Percentiles rank a stretch among this genome's conserved stretches.
Conservation (phyloP, 192 early-diverging fungal genomes). For the Backusella tarrabulga region DNA sequence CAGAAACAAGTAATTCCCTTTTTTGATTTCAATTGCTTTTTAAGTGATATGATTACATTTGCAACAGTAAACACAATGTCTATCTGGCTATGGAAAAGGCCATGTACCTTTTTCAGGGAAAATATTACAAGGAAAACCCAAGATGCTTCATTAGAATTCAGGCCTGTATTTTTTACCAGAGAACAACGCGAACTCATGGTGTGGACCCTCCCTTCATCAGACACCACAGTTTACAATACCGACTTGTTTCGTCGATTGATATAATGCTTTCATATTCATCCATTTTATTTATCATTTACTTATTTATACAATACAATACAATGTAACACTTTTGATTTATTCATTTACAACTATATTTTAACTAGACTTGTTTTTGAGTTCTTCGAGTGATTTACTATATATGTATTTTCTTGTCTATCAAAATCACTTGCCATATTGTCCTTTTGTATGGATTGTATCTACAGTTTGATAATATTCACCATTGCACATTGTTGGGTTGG, state of each 20-base stretch:
- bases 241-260: not conserved
- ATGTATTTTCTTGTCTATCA: no score
- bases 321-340: not conserved
- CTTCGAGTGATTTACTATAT: no score
- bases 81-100: constrained; percentile 6
- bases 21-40: constrained; percentile 6
- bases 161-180: constrained; percentile 5
- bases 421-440: no score
- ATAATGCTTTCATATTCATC: not conserved
- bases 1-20: not conserved
- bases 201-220: not conserved
- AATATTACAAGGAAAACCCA: not conserved
- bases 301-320: not conserved
- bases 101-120: not conserved
- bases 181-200: not conserved
- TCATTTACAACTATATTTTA: no score
- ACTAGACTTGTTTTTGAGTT: no score
- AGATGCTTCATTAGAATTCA: not conserved
- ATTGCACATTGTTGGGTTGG: no score
- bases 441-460: no score
- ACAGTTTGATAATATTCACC: no score
- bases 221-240: not conserved
- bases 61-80: constrained; percentile 6
- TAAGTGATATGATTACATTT: not conserved
- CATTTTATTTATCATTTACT: not conserved